Percentiles rank a stretch among this genome's conserved stretches.
phyloP scores from a whole-genome alignment of 495 filamentous ascomycete species.

The Daldinia childiae region DNA sequence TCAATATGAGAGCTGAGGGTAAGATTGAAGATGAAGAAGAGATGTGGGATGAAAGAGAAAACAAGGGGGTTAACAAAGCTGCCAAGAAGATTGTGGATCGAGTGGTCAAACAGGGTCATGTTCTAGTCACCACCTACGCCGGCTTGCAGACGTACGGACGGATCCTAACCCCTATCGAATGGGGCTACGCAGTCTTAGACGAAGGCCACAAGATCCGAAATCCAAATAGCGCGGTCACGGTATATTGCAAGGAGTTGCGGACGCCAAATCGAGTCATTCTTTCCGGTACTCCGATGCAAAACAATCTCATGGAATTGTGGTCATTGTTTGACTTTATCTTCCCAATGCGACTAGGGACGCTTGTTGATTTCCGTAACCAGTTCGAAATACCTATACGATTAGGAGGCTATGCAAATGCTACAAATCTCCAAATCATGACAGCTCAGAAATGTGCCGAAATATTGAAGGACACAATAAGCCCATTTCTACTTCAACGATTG shows the following conservation, averaged over 20 bases:
- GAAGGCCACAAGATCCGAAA: conserved; percentile 99
- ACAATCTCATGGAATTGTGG: conserved; percentile 96
- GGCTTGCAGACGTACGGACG: conserved; percentile 88
- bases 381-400: conserved; percentile 92
- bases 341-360: conserved; percentile 91
- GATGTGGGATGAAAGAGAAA: conserved; percentile 55
- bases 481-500: conserved; percentile 90
- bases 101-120: conserved; percentile 87
- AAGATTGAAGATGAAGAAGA: conserved; percentile 74
- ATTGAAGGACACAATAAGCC: conserved; percentile 88
- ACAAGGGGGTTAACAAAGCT: conserved; percentile 61
- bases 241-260: conserved; percentile 88
- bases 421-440: conserved; percentile 89
- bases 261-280: conserved; percentile 91
- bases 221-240: conserved; percentile 89
- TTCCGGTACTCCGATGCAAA: conserved; percentile 97
- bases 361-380: conserved; percentile 86
- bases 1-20: conserved; percentile 76
- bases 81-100: conserved; percentile 82
- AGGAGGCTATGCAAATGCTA: conserved; percentile 93
- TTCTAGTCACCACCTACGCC: conserved; percentile 93
- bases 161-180: conserved; percentile 79
- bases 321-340: conserved; percentile 96
- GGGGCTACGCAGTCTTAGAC: conserved; percentile 93
- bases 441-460: conserved; percentile 90